Evolutionary conservation across 257 asterid genomes (phyloP).

Genomic region (Solanum dulcamara): DNA sequence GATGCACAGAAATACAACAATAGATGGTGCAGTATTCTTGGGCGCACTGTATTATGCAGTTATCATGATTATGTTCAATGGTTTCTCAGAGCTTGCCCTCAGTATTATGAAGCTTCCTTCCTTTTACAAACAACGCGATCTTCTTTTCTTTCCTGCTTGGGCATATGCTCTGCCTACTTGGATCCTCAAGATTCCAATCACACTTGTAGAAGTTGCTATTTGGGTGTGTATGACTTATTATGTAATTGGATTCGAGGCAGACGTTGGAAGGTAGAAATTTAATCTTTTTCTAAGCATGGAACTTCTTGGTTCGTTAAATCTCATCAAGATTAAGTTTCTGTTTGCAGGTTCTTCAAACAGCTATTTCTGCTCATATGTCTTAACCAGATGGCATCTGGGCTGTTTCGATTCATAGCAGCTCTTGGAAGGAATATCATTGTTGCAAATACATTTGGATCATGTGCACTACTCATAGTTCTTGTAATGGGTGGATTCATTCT

Average conservation of each 20-base stretch:
- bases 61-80: slow-evolving; percentile 51
- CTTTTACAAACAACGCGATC: slow-evolving; percentile 77
- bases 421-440: slow-evolving; percentile 7
- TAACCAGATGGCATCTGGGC: slow-evolving; percentile 1
- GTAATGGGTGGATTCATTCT: slow-evolving; percentile 28
- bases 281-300: neutral
- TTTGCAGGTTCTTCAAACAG: slow-evolving; percentile 9
- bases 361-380: neutral
- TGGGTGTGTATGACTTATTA: slow-evolving; percentile 38
- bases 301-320: neutral
- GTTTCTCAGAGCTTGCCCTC: slow-evolving; percentile 59
- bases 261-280: slow-evolving; percentile 16
- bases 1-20: slow-evolving; percentile 35
- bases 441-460: slow-evolving; percentile 12
- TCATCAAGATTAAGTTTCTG: neutral
- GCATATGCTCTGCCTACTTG: slow-evolving; percentile 63
- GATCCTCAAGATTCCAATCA: slow-evolving; percentile 55
- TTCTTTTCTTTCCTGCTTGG: slow-evolving; percentile 69
- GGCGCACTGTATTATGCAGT: slow-evolving; percentile 64
- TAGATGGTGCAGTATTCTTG: slow-evolving; percentile 54
- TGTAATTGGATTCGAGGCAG: slow-evolving; percentile 45
- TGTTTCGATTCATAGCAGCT: slow-evolving; percentile 8
- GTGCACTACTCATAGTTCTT: slow-evolving; percentile 1
- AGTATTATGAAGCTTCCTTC: slow-evolving; percentile 70
- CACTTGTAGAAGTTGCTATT: slow-evolving; percentile 28